These are phyloP conservation scores for Aphanomyces cochlioides DNA, from an alignment of 352 stramenopile genomes.

Conservation along the genomic window DNA sequence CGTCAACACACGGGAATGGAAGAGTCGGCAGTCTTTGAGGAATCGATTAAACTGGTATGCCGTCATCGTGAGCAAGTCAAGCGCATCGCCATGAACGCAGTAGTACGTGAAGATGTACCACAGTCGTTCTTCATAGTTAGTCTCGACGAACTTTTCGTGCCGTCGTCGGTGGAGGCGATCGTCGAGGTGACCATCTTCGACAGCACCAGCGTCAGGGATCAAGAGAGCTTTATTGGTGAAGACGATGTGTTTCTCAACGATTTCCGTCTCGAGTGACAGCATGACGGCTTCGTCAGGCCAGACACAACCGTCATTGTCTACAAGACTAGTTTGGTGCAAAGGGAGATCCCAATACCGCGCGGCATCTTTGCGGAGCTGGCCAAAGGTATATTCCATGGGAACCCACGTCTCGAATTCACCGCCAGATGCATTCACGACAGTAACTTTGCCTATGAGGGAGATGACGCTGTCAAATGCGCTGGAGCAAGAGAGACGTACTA, in stretches of 20 bases:
- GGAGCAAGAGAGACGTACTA: not conserved
- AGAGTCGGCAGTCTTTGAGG: slow-evolving; percentile 55
- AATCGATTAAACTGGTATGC: slow-evolving; percentile 73
- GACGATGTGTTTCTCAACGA: slow-evolving; percentile 48
- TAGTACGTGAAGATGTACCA: slow-evolving; percentile 82
- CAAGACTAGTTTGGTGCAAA: slow-evolving; percentile 42
- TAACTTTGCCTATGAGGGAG: not conserved
- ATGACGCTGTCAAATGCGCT: not conserved
- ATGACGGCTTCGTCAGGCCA: slow-evolving; percentile 78
- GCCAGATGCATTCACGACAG: slow-evolving; percentile 31
- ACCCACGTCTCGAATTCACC: slow-evolving; percentile 69
- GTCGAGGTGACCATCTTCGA: not conserved
- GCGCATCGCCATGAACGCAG: slow-evolving; percentile 68
- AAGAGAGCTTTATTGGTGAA: slow-evolving; percentile 46
- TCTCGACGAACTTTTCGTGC: not conserved
- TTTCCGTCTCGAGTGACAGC: slow-evolving; percentile 48
- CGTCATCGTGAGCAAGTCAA: slow-evolving; percentile 65
- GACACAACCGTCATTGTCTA: slow-evolving; percentile 58
- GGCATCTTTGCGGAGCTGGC: slow-evolving; percentile 62
- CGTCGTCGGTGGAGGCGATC: not conserved
- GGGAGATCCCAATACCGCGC: slow-evolving; percentile 67
- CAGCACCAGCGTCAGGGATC: not conserved
- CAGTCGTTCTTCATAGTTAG: slow-evolving; percentile 52
- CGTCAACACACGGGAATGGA: slow-evolving; percentile 44
- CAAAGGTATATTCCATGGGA: slow-evolving; percentile 67